Evolutionary conservation across 2,329 filamentous ascomycete species (phyloP).

Genomic region (Cyphellophora attinorum): DNA sequence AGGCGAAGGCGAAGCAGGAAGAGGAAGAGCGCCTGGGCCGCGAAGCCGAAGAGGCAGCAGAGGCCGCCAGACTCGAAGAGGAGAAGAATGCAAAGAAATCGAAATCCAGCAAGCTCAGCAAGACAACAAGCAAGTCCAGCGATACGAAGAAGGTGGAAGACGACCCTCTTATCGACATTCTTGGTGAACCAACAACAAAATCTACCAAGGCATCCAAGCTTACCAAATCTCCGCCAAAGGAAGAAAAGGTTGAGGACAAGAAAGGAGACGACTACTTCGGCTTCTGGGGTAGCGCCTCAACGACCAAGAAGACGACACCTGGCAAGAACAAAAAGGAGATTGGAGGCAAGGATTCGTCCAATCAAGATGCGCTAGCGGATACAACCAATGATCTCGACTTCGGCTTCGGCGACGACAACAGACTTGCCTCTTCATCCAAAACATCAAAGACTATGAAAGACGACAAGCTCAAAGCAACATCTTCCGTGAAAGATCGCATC

Average conservation of each 20-base stretch:
- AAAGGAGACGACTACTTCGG: slow-evolving; percentile 20
- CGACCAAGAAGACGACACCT: slow-evolving; percentile 22
- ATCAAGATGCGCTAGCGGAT: slow-evolving; percentile 29
- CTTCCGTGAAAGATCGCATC: slow-evolving; percentile 45
- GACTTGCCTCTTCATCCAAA: slow-evolving; percentile 30
- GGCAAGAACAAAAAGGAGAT: slow-evolving; percentile 35
- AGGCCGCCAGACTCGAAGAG: slow-evolving; percentile 32
- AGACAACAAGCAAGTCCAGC: slow-evolving; percentile 15
- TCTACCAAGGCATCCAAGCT: slow-evolving; percentile 13
- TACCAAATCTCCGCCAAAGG: slow-evolving; percentile 18
- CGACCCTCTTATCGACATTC: slow-evolving; percentile 26
- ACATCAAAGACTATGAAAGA: slow-evolving; percentile 30
- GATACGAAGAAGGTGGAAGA: slow-evolving; percentile 17
- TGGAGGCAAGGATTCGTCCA: slow-evolving; percentile 31
- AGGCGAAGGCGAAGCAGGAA: slow-evolving; percentile 30
- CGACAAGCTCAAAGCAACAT: slow-evolving; percentile 28
- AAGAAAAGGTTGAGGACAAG: slow-evolving; percentile 15
- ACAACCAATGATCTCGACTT: slow-evolving; percentile 34
- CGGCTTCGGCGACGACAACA: slow-evolving; percentile 26
- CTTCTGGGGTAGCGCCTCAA: slow-evolving; percentile 18
- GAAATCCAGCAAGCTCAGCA: slow-evolving; percentile 17
- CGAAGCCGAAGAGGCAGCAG: slow-evolving; percentile 25
- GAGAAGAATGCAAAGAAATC: slow-evolving; percentile 24
- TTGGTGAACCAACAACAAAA: slow-evolving; percentile 17
- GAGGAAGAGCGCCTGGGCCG: slow-evolving; percentile 21